Evolutionary conservation across 1,284 basidiomycete species (phyloP), one percentile per base, ranked within the genome.

Genomic region (Microbotryum silenes-acaulis): DNA sequence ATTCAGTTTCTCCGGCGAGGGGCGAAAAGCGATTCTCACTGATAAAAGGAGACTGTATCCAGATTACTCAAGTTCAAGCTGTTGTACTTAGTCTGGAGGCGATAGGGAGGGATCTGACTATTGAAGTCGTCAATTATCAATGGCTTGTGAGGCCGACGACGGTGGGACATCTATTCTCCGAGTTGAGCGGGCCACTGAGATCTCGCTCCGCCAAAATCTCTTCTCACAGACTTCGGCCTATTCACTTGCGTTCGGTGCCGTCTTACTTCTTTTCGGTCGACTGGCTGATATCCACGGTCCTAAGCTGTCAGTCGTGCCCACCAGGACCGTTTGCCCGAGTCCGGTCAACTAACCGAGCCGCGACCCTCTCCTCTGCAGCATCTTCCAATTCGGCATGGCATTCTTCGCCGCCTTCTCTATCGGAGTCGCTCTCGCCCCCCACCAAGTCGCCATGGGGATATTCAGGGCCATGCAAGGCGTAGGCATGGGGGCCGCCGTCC

Each of bases 251-350:
- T 70, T 68, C 33, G 66, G 64, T 6, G 57, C 59, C 2, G 21
- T 88, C 48, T 77, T 89, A 12, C 75, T 90, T 2, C 77, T 88
- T 2, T 82, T 83, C 46, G 87, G 88, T 0, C 78, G 87, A 49
- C 72, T 88, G 5, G 85, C 86, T 6, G 87, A 89, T 74, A 75
- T 89, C 4, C 81, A 85, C 67, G 87, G 87, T 1, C 78, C 85
- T 42, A 87, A 85, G 71, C 77, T 77, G 59, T 57, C 65, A 18
- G 16, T 4, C 49, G 2, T 49, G 54, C n/a, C 60, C 68, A 49
- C 57, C 56, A 23, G 23, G 57, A 4, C 16, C 6, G 52, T 18
- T 21, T 12, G 5, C 2, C 14, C 6, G 44, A 51, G 23, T 23
- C 48, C 20, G 4, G 29, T 51, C 33, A 6, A 42, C 10, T n/a